phyloP scores from a whole-genome alignment of 805 yeast species.

The Ogataea pini region DNA sequence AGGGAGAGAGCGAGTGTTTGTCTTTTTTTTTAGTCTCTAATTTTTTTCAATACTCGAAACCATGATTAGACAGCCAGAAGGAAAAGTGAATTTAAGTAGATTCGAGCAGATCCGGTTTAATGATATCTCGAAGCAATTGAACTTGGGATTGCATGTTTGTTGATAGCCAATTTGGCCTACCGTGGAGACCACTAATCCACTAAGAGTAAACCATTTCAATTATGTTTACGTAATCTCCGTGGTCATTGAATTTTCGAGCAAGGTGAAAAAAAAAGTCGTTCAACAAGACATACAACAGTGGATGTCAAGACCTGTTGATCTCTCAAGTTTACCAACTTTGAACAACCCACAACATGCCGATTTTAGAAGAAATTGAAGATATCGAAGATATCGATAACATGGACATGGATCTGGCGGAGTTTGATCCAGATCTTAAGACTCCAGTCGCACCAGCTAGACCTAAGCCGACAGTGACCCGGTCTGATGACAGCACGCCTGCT shows the following conservation, averaged over 20 bases:
- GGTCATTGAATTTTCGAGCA: not conserved
- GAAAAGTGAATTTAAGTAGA: too few relatives aligned
- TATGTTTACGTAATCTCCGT: too few relatives aligned
- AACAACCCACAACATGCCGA: conserved; percentile 50
- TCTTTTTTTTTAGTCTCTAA: not conserved
- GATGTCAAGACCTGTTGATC: not conserved
- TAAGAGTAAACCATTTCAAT: too few relatives aligned
- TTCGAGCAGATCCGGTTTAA: too few relatives aligned
- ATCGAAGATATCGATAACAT: conserved; percentile 86
- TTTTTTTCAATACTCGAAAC: too few relatives aligned
- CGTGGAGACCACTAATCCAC: too few relatives aligned
- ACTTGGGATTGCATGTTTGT: too few relatives aligned
- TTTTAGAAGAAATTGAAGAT: conserved; percentile 70
- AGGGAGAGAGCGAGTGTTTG: not conserved
- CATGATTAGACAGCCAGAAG: too few relatives aligned
- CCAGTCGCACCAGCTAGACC: conserved; percentile 70
- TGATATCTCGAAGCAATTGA: too few relatives aligned
- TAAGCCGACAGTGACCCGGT: conserved; percentile 55
- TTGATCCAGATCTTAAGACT: conserved; percentile 69
- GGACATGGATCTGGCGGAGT: conserved; percentile 92
- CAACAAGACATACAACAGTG: not conserved
- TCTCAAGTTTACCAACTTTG: not conserved
- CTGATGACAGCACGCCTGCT: conserved; percentile 47
- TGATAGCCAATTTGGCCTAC: too few relatives aligned
- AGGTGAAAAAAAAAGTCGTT: not conserved